Base-by-base conservation (phyloP, 345 rosid genomes). In the Tarenaya hassleriana region DNA sequence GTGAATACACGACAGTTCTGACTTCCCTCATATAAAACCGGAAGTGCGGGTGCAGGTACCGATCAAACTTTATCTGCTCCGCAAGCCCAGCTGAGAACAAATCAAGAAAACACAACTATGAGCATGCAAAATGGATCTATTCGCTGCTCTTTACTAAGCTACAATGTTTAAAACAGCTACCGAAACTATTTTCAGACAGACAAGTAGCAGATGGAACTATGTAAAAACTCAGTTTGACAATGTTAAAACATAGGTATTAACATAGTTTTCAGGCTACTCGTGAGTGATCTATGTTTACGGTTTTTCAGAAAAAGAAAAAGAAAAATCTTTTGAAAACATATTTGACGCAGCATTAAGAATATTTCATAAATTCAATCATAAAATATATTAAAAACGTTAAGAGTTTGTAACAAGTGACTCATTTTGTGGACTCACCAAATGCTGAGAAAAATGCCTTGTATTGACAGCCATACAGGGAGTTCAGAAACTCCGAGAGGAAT, bases 11-110 rank as follows among this genome's bases (percentile, higher is more conserved):
- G 16, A 94, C 96, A 0, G 81, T 82, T 66, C 99, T 80, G 43
- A 94, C 79, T 77, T 94, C 97, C 69, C 97, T 80, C 99, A 88
- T 94, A 84, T 94, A 88, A 67, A 81, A 94, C 2, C 96, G 88
- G 73, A 88, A 94, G 62, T 94, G 99, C 8, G 95, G 86, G 72
- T 80, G 81, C 78, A 94, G 69, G 62, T 94, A 86, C 1, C 90
- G 78, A 56, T 94, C 97, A 74, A 83, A 73, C 58, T 82, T 94
- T 59, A 88, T 80, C 53, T 88, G 99, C 63, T 83, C 95, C 0
- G 90, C 71, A 67, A 88, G 64, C 41, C 92, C 97, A 73, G 86
- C 95, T 86, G 73, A 49, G 66, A 68, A 32, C 45, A 56, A 45
- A 71, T 20, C 18, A 38, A 55, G 15, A 34, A 2, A 41, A 56